Base-by-base conservation (phyloP, 495 filamentous ascomycete genomes). In the Massariosphaeria phaeospora region DNA sequence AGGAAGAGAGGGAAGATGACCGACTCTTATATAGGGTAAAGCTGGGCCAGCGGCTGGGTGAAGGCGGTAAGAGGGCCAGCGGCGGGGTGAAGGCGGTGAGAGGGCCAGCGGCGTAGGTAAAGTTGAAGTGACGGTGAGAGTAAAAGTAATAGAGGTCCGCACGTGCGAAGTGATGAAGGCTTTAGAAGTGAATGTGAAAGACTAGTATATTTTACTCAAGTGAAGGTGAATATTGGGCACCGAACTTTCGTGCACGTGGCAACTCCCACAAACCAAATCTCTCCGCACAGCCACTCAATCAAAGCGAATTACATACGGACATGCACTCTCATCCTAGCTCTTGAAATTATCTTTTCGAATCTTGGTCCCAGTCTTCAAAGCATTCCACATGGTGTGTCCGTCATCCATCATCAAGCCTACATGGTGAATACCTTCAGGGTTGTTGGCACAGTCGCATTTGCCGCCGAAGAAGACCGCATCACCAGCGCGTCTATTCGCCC, bases 381-480 rank as follows among this genome's bases (percentile, higher is more conserved):
- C 55, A 34, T 59, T 59, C 39, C 48, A 59, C 55, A 59, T 59
- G 7, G 27, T 46, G 8, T 33, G 43, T 1, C 43, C 57, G 8
- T 17, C 21, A 43, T 55, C 43, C 57, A 55, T 54, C 57, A 60
- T 60, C 27, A 60, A 30, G 6, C 66, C 66, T 2, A 68, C 66
- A 45, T 68, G 66, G 46, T 68, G 65, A 20, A 68, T 67, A 21
- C 30, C 55, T 2, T 18, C 21, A 31, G 18, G 41, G 15, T 52
- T 57, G n/a, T 44, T 49, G 2, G 35, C 12, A 33, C 64, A 65
- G 17, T 54, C 23, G 44, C 64, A 65, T 46, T 49, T 51, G 30
- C 63, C 51, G 13, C 64, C 63, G 40, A 65, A 68, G 58, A 68
- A 68, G 23, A 68, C 65, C 0, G 58, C 65, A 42, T 68, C 66